Conservation (phyloP, 2,329 filamentous ascomycete genomes). For the Remersonia thermophila region DNA sequence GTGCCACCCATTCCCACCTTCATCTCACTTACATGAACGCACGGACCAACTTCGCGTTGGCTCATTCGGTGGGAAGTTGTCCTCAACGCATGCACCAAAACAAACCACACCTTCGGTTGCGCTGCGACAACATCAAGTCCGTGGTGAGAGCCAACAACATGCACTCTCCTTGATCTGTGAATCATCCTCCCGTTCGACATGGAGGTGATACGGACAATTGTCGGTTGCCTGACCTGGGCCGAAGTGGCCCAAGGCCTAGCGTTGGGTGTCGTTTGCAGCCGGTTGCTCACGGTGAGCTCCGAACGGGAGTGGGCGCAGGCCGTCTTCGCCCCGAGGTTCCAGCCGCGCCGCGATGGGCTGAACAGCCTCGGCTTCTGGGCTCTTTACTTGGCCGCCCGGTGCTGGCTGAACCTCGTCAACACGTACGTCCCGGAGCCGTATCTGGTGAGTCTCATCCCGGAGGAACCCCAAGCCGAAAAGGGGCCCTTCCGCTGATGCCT, state of each 20-base stretch:
- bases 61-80: too few relatives aligned
- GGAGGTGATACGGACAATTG: constrained; percentile 5
- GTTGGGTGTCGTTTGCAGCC: constrained; percentile 3
- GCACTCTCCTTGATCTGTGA: constrained; percentile 1
- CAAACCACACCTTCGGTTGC: neutral
- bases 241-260: constrained; percentile 12
- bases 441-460: constrained; percentile 33
- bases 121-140: too few relatives aligned
- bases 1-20: too few relatives aligned
- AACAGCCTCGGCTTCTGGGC: constrained; percentile 9
- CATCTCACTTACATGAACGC: too few relatives aligned
- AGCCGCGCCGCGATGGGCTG: neutral
- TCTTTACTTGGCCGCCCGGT: constrained; percentile 20
- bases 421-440: constrained; percentile 39
- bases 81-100: neutral
- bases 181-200: constrained; percentile 1
- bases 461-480: too few relatives aligned
- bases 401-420: constrained; percentile 30
- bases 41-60: neutral
- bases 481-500: too few relatives aligned
- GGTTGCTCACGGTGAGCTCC: neutral
- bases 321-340: neutral
- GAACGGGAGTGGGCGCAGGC: neutral
- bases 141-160: neutral
- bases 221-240: neutral